These are phyloP conservation scores for Xylaria nigripes DNA, from an alignment of 495 filamentous ascomycete genomes.

Conservation along the genomic window DNA sequence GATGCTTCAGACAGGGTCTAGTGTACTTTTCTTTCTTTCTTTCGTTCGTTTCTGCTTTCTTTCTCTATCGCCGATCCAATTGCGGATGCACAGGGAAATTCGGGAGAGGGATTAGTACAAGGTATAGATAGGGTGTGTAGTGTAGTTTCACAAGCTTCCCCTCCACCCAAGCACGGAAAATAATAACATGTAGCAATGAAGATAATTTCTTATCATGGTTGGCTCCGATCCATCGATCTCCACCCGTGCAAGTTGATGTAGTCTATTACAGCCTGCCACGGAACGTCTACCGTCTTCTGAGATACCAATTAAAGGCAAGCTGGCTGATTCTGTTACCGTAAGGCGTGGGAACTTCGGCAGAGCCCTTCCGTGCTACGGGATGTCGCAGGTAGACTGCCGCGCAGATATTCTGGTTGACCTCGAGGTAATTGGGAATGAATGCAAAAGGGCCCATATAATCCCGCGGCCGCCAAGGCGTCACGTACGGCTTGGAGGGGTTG, in stretches of 20 bases:
- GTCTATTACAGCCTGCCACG: neutral
- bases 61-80: neutral
- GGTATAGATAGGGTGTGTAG: neutral
- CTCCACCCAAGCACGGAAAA: neutral
- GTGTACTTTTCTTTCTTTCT: neutral
- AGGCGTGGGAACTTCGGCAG: slow-evolving; percentile 82
- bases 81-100: too few species aligned
- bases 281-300: slow-evolving; percentile 62
- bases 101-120: neutral
- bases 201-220: neutral
- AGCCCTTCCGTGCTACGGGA: slow-evolving; percentile 84
- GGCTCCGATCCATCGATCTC: neutral
- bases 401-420: slow-evolving; percentile 95
- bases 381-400: slow-evolving; percentile 91
- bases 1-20: neutral
- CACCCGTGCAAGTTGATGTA: neutral
- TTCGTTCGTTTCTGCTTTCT: neutral
- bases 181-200: neutral
- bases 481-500: slow-evolving; percentile 74
- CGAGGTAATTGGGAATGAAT: slow-evolving; percentile 89
- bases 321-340: slow-evolving; percentile 56
- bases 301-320: slow-evolving; percentile 88
- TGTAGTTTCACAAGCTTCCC: slow-evolving; percentile 5
- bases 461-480: slow-evolving; percentile 83
- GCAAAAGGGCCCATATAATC: slow-evolving; percentile 85